Evolutionary conservation across 2,329 filamentous ascomycete species (phyloP).

Genomic region (Aspergillus awamori): DNA sequence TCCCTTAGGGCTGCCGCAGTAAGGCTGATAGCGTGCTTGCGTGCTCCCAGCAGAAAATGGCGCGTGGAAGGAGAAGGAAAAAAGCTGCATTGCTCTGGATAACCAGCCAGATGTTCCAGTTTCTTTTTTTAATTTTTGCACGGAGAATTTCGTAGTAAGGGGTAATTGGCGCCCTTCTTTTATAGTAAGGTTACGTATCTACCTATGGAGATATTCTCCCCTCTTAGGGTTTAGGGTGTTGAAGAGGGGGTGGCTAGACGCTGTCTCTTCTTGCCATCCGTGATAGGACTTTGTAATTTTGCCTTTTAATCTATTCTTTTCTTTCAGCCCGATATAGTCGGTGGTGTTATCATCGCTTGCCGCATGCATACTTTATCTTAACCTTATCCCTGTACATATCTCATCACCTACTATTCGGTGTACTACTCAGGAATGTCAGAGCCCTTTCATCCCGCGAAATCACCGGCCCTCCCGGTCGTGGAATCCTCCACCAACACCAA

Average conservation of each 20-base stretch:
- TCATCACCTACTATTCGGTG: not conserved
- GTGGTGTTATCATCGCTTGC: not conserved
- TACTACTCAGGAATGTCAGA: slow-evolving; percentile 1
- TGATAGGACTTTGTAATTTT: too few species aligned
- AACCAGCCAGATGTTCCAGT: not conserved
- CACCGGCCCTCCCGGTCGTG: slow-evolving; percentile 6
- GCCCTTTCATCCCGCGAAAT: not conserved
- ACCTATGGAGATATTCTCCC: too few species aligned
- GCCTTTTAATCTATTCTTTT: too few species aligned
- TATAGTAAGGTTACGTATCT: not conserved
- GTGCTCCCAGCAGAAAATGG: not conserved
- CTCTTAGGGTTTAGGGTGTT: not conserved
- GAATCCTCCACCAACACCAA: slow-evolving; percentile 1
- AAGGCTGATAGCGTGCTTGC: slow-evolving; percentile 5
- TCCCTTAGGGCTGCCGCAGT: slow-evolving; percentile 1
- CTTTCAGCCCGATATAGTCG: too few species aligned
- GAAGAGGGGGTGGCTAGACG: too few species aligned
- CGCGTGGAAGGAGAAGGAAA: not conserved
- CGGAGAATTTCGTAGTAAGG: not conserved
- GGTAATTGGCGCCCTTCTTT: not conserved
- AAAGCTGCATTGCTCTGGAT: too few species aligned
- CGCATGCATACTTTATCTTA: not conserved
- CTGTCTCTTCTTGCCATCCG: not conserved
- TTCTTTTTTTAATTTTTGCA: not conserved
- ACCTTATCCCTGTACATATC: slow-evolving; percentile 2